Base-by-base conservation (phyloP, 352 stramenopile species). In the Globisporangium sylvaticum region DNA sequence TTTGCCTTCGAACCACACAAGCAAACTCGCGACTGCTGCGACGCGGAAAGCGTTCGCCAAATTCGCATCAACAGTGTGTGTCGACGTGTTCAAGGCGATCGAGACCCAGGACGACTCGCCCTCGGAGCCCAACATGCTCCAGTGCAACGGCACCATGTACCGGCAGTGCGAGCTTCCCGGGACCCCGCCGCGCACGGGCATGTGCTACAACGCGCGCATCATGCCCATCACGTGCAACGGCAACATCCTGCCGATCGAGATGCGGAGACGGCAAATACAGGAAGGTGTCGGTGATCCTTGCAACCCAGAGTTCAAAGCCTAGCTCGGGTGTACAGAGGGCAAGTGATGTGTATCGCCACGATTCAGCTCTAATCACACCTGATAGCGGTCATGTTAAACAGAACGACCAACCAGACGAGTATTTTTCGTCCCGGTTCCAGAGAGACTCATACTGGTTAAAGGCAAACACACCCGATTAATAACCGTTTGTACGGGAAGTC, bases 201-300 rank as follows among this genome's bases (percentile, higher is more conserved):
- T 81, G 25, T 77, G 74, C 32, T 73, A 64, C 22, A 64, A 39
- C 39, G 12, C n/a, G 22, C 58, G 58, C 27, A 64, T 64, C 24
- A 64, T 64, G 39, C 24, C 39, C 22, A 39, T 64, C 37, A 56
- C 22, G 58, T 64, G 58, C 46, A 56, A 56, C 18, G 22, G 39
- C 39, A 65, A 65, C n/a, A 22, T 42, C 15, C 44, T 46, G 46
- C 8, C 39, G 25, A 65, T 65, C 10, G 25, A 57, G 29, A 65
- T 65, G 59, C 59, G 58, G 24, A 25, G 44, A 10, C 24, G 29
- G 46, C 42, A 65, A 24, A 57, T 65, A 20, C 24, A 32, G 15
- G 25, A 20, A 25, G n/a, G 27, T 4, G 24, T 65, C 25, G 59
- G 59, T 5, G 59, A 22, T 18, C 39, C 42, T 9, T 65, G 59